Percentiles rank a stretch among this genome's conserved stretches.
Conservation (phyloP, 2,329 filamentous ascomycete species). For the Zymoseptoria tritici region DNA sequence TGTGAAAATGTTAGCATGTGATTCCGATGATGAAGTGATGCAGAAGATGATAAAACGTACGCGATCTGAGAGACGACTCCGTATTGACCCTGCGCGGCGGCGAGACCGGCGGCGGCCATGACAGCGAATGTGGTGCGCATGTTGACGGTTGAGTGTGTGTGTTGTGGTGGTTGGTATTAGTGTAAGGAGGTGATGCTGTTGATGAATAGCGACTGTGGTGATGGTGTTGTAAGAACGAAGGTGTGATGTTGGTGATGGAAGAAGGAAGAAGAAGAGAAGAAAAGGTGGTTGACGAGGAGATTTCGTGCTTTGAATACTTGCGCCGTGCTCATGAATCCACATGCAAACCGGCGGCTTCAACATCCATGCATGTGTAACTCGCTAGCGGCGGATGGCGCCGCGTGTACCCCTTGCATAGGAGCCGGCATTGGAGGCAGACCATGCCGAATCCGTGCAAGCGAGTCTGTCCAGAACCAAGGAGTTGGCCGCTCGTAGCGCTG, state of each 20-base stretch:
- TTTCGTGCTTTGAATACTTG: neutral
- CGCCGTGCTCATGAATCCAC: neutral
- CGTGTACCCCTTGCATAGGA: neutral
- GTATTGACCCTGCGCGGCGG: slow-evolving; percentile 1
- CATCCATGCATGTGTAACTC: neutral
- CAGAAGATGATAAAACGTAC: slow-evolving; percentile 2
- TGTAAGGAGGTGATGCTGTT: slow-evolving; percentile 3
- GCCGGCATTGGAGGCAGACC: neutral
- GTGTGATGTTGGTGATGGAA: neutral
- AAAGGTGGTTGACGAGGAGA: neutral
- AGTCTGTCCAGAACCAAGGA: neutral
- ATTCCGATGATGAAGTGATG: neutral
- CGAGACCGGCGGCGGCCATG: slow-evolving; percentile 15
- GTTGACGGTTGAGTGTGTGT: slow-evolving; percentile 6
- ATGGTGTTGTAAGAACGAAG: neutral
- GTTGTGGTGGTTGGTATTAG: neutral
- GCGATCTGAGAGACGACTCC: slow-evolving; percentile 16
- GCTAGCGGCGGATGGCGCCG: neutral
- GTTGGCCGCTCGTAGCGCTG: neutral
- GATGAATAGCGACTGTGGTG: neutral
- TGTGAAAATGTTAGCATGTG: slow-evolving; percentile 6
- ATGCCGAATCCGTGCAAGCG: neutral
- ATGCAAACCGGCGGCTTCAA: neutral
- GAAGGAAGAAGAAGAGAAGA: neutral
- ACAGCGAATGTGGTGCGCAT: slow-evolving; percentile 17